Evolutionary conservation across 805 yeast genomes (phyloP), one percentile per base, ranked within the genome.

Genomic region (Wickerhamiella dianesei): DNA sequence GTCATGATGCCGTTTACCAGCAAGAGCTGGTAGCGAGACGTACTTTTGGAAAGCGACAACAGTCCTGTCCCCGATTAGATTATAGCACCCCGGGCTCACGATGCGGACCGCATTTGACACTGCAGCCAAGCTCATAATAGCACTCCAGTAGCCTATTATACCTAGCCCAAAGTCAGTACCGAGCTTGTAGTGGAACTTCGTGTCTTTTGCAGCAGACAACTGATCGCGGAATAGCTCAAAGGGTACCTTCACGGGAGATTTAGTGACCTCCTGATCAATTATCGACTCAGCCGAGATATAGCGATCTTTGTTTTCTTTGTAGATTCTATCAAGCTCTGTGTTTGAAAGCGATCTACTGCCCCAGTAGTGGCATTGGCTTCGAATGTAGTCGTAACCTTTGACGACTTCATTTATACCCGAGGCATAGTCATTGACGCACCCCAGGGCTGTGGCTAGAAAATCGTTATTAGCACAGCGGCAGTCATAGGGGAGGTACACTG

Each of bases 21-120:
- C 43, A 1, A 59, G 46, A 3, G 69, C 64, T 1, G 69, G 69
- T 16, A 65, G 42, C 2, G 65, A 54, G 4, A 65, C 40, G 16
- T 44, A 40, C 40, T 57, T 56, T 13, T 66, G 55, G 13, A 64
- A 20, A 32, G 48, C 45, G 14, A 53, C 49, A 3, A 51, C 46
- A 8, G 43, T 37, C 6, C 40, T 44, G 4, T 2, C 64, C 62
- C 48, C 65, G 14, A 66, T 44, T 14, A 53, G 46, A 60, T 61
- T 65, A 60, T 53, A 62, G 48, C 45, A 43, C 20, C 48, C 55
- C 12, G 55, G 61, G n/a, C 45, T 43, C 2, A 60, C 53, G 2
- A 54, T 46, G 14, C 49, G 44, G 17, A 53, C 41, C 14, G 47
- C 45, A 36, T 61, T 59, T 6, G 54, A 41, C n/a, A 54, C 6